These are phyloP conservation scores for Silene latifolia DNA, from an alignment of 148 eudicot species.

Conservation along the genomic window DNA sequence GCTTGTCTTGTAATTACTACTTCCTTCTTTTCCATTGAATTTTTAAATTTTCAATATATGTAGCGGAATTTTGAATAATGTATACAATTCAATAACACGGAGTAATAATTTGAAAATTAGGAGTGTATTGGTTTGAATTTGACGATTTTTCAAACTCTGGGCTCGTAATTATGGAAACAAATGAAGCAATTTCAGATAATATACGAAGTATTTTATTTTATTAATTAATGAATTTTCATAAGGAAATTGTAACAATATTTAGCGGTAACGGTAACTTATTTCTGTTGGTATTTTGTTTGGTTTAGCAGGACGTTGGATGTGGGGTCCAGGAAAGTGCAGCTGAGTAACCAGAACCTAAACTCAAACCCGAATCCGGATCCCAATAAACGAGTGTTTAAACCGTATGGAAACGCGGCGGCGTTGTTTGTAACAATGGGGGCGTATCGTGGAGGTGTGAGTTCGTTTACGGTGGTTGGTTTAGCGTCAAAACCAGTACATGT, in stretches of 20 bases:
- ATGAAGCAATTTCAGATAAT: no score
- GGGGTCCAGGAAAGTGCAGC: not conserved
- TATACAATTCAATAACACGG: no score
- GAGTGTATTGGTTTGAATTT: not conserved
- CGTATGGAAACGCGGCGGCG: constrained; percentile 54
- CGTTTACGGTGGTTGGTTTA: constrained; percentile 45
- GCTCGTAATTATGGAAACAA: no score
- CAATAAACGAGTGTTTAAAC: constrained; percentile 36
- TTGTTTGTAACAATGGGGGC: constrained; percentile 60
- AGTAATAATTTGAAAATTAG: no score
- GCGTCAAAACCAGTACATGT: constrained; percentile 55
- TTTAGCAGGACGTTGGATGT: not conserved
- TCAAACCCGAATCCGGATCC: constrained; percentile 20
- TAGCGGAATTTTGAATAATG: no score
- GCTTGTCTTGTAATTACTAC: no score
- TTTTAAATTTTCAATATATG: no score
- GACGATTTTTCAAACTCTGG: no score
- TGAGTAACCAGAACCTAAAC: not conserved
- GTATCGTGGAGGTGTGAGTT: constrained; percentile 43
- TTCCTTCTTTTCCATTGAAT: no score
- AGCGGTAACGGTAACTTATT: not conserved
- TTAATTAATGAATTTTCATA: no score
- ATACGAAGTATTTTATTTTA: no score
- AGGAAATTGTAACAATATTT: no score
- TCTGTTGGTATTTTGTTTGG: not conserved